These are phyloP conservation scores for Abrus pulchellus DNA, from an alignment of 306 rosid genomes.

Conservation along the genomic window DNA sequence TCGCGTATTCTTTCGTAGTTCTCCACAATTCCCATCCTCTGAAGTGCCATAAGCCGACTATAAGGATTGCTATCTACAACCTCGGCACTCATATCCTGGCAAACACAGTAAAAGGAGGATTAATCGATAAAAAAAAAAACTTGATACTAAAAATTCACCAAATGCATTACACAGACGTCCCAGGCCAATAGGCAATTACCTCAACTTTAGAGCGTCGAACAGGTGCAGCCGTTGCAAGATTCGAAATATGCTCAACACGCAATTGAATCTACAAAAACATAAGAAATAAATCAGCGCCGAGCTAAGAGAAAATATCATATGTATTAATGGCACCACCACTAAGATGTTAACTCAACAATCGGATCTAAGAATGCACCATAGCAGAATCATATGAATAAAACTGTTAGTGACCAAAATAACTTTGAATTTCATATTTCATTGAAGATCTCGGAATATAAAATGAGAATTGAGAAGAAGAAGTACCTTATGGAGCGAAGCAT, in stretches of 20 bases:
- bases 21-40: constrained; percentile 97
- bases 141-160: constrained; percentile 14
- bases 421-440: too few relatives aligned
- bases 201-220: constrained; percentile 78
- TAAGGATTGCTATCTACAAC: constrained; percentile 97
- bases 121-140: not conserved
- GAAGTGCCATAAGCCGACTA: constrained; percentile 99
- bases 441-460: not conserved
- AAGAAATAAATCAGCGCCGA: constrained; percentile 20
- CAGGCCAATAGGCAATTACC: constrained; percentile 56
- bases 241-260: constrained; percentile 68
- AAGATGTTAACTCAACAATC: too few relatives aligned
- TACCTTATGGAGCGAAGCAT: constrained; percentile 64
- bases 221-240: constrained; percentile 64
- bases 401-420: not conserved
- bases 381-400: too few relatives aligned
- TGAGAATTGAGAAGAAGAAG: not conserved
- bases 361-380: too few relatives aligned
- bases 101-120: constrained; percentile 40
- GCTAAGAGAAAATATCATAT: not conserved
- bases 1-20: constrained; percentile 92
- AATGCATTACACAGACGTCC: not conserved
- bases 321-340: not conserved
- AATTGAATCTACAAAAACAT: constrained; percentile 66
- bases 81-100: constrained; percentile 97